Conservation (phyloP, 2,329 filamentous ascomycete genomes). For the Colletotrichum cereale region DNA sequence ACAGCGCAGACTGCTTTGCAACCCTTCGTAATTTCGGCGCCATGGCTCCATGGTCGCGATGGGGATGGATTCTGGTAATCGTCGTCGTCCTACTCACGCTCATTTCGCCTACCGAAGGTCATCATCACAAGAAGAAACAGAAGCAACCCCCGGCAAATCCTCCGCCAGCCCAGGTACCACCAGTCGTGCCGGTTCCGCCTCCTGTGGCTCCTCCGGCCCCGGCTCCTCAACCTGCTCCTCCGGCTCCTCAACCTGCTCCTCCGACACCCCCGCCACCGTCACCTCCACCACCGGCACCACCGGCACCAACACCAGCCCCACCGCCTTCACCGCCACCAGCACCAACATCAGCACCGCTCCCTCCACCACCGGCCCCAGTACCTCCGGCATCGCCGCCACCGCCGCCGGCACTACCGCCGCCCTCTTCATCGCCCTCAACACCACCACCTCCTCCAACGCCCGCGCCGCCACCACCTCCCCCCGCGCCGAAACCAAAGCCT, state of each 20-base stretch:
- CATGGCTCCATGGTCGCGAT: constrained; percentile 22
- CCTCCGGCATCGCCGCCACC: not conserved
- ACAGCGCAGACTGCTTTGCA: not conserved
- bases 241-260: not conserved
- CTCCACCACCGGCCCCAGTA: not conserved
- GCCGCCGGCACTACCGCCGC: not conserved
- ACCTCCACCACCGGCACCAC: not conserved
- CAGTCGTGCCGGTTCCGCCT: not conserved
- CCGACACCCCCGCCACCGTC: not conserved
- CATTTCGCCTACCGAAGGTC: not conserved
- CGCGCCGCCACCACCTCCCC: not conserved
- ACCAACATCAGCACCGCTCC: not conserved
- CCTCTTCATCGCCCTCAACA: not conserved
- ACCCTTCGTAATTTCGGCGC: not conserved
- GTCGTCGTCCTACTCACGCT: constrained; percentile 11
- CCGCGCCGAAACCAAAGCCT: not conserved
- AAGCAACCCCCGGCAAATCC: not conserved
- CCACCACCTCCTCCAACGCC: not conserved
- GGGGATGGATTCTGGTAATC: constrained; percentile 4
- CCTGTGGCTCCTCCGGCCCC: not conserved
- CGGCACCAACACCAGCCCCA: not conserved
- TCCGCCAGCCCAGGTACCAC: not conserved
- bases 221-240: not conserved
- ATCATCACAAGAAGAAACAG: constrained; percentile 8
- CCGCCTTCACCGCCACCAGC: not conserved